Base-by-base conservation (phyloP, 441 rosid genomes). In the Syzygium syzygioides region DNA sequence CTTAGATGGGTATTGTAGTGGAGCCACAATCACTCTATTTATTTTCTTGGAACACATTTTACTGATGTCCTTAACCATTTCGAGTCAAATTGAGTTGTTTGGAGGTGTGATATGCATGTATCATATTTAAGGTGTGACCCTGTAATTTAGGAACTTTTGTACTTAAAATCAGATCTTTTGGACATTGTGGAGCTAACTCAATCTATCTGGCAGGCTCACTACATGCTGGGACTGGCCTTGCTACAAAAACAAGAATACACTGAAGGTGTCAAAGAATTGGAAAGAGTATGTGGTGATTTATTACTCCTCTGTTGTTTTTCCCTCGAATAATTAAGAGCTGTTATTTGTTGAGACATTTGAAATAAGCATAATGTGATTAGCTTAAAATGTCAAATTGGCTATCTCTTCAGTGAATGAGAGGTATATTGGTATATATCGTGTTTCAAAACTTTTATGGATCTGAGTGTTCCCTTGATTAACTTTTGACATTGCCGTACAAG, bases 221-320 rank as follows among this genome's bases (percentile, higher is more conserved):
- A 96, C 92, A 93, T 95, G 97, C 90, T 96, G 89, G 99, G 99
- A 89, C 98, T 94, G 86, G 95, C 97, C n/a, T 93, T 96, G 90
- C 93, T 96, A 62, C 91, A 94, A 91, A 94, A 64, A 89, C 57
- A 89, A 56, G 93, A 94, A 86, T 94, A 92, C 89, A 52, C 93
- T n/a, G 93, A 89, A 85, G 99, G 99, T 86, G 93, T 93, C 89
- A 96, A 92, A 89, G 94, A 93, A 90, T 91, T 98, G 94, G 95
- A 93, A 90, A 96, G 93, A 91, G 98, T 96, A 93, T 87, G 91
- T 6, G 56, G 28, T 90, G 64, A 56, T 85, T 7, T 66, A 34
- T 50, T 76, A 6, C 71, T 52, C 41, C 55, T 86, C 9, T 84
- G 34, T 80, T 32, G 50, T 26, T 10, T n/a, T 76, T 41, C 37